A percentile compares a stretch with the other conserved stretches of the same genome.
These are phyloP conservation scores for Aspergillus transmontanensis DNA, from an alignment of 2,329 filamentous ascomycete genomes.

Conservation along the genomic window DNA sequence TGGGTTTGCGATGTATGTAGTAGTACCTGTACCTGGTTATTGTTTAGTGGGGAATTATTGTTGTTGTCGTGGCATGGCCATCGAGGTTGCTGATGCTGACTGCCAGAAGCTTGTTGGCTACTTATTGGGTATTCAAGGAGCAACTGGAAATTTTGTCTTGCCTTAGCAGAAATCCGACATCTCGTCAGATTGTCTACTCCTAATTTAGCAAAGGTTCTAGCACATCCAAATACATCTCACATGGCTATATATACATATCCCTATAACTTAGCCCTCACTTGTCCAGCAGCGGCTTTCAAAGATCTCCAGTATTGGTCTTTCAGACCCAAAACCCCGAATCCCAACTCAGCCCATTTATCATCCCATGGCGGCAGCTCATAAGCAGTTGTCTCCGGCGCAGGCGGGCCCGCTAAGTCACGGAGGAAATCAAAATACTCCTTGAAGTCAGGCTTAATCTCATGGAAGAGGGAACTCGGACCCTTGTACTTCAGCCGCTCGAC, in stretches of 20 bases:
- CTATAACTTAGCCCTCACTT: not conserved
- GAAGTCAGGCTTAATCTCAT: slow-evolving; percentile 37
- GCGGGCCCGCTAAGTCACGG: slow-evolving; percentile 41
- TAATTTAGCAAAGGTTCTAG: not conserved
- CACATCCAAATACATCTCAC: not conserved
- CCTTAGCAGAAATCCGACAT: not conserved
- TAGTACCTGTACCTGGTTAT: too few relatives aligned
- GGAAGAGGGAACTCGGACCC: slow-evolving; percentile 23
- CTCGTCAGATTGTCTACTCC: not conserved
- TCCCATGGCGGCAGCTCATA: slow-evolving; percentile 43
- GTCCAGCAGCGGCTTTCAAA: not conserved
- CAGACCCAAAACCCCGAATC: slow-evolving; percentile 21
- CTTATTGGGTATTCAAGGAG: too few relatives aligned
- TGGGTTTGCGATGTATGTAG: not conserved
- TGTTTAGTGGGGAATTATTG: too few relatives aligned
- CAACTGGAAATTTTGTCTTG: too few relatives aligned
- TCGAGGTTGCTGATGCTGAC: too few relatives aligned
- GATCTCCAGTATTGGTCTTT: slow-evolving; percentile 25
- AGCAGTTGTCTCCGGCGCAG: slow-evolving; percentile 38
- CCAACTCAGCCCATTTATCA: slow-evolving; percentile 33
- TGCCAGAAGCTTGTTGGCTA: too few relatives aligned
- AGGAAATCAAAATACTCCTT: slow-evolving; percentile 45
- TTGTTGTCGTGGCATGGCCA: too few relatives aligned
- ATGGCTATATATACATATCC: not conserved
- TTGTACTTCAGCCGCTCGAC: slow-evolving; percentile 23